A percentile compares a stretch with the other conserved stretches of the same genome.
These are phyloP conservation scores for Alternaria novae-zelandiae DNA, from an alignment of 2,329 filamentous ascomycete species.

Conservation along the genomic window DNA sequence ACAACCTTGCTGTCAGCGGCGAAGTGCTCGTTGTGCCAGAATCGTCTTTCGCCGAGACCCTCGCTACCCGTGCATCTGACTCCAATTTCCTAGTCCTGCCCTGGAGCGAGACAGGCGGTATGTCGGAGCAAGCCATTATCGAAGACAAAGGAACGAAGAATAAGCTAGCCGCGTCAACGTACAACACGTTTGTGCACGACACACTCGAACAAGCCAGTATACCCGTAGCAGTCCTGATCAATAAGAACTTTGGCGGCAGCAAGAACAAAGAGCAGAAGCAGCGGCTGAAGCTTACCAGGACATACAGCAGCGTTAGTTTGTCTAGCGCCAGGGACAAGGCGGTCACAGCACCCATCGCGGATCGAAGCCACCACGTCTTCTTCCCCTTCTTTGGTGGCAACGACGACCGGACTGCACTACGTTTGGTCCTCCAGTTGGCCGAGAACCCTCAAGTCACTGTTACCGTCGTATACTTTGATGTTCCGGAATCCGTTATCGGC, in stretches of 20 bases:
- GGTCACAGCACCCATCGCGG: constrained; percentile 62
- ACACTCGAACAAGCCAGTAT: constrained; percentile 69
- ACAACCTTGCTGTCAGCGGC: constrained; percentile 82
- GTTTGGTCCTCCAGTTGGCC: constrained; percentile 82
- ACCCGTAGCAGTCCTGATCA: constrained; percentile 80
- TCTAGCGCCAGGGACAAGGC: constrained; percentile 65
- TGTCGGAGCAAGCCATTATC: constrained; percentile 68
- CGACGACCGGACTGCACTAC: constrained; percentile 81
- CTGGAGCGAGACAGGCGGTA: constrained; percentile 83
- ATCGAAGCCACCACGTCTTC: constrained; percentile 82
- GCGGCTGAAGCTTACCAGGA: constrained; percentile 29
- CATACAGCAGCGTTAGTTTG: constrained; percentile 49
- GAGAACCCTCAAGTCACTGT: constrained; percentile 80
- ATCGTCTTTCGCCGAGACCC: constrained; percentile 76
- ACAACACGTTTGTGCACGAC: constrained; percentile 75
- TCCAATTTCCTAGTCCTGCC: constrained; percentile 80
- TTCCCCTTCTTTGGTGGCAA: constrained; percentile 83
- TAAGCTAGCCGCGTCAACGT: constrained; percentile 67
- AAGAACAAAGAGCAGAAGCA: constrained; percentile 40
- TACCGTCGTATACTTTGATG: constrained; percentile 70
- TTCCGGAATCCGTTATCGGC: constrained; percentile 30
- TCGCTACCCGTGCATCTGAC: constrained; percentile 66
- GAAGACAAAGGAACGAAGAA: constrained; percentile 59
- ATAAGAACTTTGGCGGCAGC: constrained; percentile 68
- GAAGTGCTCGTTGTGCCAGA: constrained; percentile 82